Base-by-base conservation (phyloP, 352 stramenopile species). In the Globisporangium recalcitrans region DNA sequence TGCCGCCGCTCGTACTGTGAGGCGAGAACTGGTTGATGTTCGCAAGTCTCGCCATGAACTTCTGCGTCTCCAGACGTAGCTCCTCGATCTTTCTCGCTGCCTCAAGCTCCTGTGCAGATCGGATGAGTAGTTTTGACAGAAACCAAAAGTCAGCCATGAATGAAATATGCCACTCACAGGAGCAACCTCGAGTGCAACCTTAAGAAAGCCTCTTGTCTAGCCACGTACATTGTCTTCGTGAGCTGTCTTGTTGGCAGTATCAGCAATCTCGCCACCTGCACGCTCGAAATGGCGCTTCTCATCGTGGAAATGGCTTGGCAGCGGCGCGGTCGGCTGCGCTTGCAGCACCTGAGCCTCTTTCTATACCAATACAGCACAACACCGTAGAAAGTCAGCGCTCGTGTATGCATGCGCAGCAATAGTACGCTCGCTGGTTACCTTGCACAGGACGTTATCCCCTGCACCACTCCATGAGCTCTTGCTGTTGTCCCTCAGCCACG, bases 401-500 rank as follows among this genome's bases (percentile, higher is more conserved):
- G n/a, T 11, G 38, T 10, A 8, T 46, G 38, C 8, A 22, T 11
- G 7, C 38, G 4, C 19, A 40, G 24, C 7, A 21, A 36, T 27
- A 16, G 22, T 24, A 51, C 47, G 26, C 24, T n/a, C 16, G 22
- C 11, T n/a, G 38, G 2, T 52, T 34, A 55, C 49, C 49, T 56
- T 6, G 16, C 27, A 9, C 27, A 26, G 19, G 1, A 27, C 29
- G 34, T 19, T 31, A 7, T 3, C 26, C 19, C 10, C 26, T 22
- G 1, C 16, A 22, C 48, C n/a, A 26, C 21, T 32, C 16, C 6
- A 46, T 22, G 16, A 22, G 22, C 46, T 32, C 11, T n/a, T 53
- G 8, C n/a, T 48, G 48, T 16, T 13, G 2, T 52, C 61, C 19
- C 53, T 49, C 13, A 52, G 19, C 80, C 80, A 90, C 11, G 78